Base-by-base conservation (phyloP, 2,329 filamentous ascomycete genomes). In the Dendryphion nanum region DNA sequence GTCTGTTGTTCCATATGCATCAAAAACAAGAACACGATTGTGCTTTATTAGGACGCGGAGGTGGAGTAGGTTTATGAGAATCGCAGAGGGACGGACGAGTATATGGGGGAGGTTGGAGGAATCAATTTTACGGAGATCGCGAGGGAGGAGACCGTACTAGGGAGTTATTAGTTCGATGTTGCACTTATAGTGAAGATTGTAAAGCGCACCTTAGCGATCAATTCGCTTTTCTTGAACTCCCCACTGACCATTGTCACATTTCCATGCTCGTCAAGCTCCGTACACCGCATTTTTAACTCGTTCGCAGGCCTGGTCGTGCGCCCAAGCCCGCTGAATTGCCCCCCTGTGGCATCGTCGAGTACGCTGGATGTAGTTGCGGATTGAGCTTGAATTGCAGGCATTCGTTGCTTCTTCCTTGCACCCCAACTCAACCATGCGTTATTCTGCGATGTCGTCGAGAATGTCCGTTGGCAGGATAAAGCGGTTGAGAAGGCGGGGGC, bases 101-200 rank as follows among this genome's bases (percentile, higher is more conserved):
- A 98, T 97, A 59, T 96, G 90, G 6, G 93, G 93, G 16, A 98
- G 79, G 44, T 94, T 87, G 41, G 89, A 95, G 12, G 90, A 96
- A 65, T 98, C 93, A 59, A 98, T 96, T 70, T 98, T 98, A 55
- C 93, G 86, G 40, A 98, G 75, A 72, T 98, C 93, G 45, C 93
- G 90, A 39, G 93, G 91, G 33, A 96, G 78, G 18, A 97, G 78
- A 29, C 90, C 90, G 63, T 95, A 96, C 86, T 91, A 49, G 50
- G 42, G 19, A 16, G 15, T 8, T 19, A 33, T 59, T 30, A 53
- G 47, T 35, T 20, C n/a, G n/a, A n/a, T n/a, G 29, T 13, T 30
- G 15, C 10, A 30, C 29, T n/a, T 10, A 13, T 16, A n/a, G 15
- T 8, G 16, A 30, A n/a, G 15, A 33, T 33, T 33, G 12, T 19